Base-by-base conservation (phyloP, 371 early-diverging fungal genomes). In the Mucor lusitanicus region DNA sequence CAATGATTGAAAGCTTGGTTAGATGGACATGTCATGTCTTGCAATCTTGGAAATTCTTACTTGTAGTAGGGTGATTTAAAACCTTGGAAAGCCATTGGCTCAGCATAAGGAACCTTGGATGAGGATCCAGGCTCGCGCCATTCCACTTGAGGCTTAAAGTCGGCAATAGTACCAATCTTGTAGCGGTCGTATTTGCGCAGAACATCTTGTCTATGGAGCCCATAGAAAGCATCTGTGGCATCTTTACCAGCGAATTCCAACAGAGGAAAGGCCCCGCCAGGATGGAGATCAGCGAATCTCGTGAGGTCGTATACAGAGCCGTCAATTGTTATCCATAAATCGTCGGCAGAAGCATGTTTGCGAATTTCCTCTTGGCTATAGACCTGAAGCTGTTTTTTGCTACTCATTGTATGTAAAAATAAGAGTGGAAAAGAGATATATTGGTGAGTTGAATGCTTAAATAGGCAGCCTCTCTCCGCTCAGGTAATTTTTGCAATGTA, bases 281-380 rank as follows among this genome's bases (percentile, higher is more conserved):
- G 99, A 69, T 75, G 75, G 61, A 89, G 85, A 64, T 91, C 81
- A 61, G 97, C 59, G 71, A 97, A 99, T 15, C 80, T 77, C 42
- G 97, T 96, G 66, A 93, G 87, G 76, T 99, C 94, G 78, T 96
- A 99, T 2, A 99, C 95, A 63, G 87, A 88, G 33, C 88, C 89
- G 35, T 83, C 78, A 28, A 96, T 81, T 56, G 92, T 90, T 71
- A 97, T 93, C 98, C 98, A 99, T 64, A 90, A 77, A 71, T 96
- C 96, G 27, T 87, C 84, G 65, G 82, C 78, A 62, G 78, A 78
- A 53, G 88, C 82, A 79, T 98, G 98, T 67, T 82, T 73, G 23
- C 87, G 77, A 8, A 99, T 83, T 69, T 97, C 92, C 30, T 89
- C 88, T 55, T 83, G 83, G 5, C 91, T 90, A 62, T 64, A 84